phyloP scores from a whole-genome alignment of 164 flowering plant genomes.

The Chimonanthus salicifolius region DNA sequence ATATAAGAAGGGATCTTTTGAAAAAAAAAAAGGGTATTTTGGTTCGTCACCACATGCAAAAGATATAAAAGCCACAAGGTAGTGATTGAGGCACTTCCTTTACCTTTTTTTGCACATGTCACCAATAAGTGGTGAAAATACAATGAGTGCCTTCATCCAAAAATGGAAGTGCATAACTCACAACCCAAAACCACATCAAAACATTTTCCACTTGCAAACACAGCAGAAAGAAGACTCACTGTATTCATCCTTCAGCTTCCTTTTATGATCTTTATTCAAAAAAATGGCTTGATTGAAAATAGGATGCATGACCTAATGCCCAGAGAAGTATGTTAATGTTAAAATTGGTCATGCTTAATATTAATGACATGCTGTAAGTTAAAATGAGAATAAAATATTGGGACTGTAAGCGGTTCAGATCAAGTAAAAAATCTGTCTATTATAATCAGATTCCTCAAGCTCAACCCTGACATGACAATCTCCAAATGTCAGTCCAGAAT shows the following conservation, averaged over 20 bases:
- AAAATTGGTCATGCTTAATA: not conserved
- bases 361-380: no score
- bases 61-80: not conserved
- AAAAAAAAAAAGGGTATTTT: no score
- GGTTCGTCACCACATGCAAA: not conserved
- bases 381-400: not conserved
- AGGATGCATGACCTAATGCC: constrained; percentile 44
- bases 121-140: no score
- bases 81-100: no score
- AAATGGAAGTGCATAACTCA: no score
- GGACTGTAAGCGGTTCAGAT: not conserved
- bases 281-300: constrained; percentile 47
- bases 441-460: not conserved
- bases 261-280: constrained; percentile 54
- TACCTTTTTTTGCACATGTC: no score
- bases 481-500: not conserved
- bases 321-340: constrained; percentile 3
- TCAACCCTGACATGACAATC: not conserved
- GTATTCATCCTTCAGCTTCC: constrained; percentile 64
- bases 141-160: no score
- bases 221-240: constrained; percentile 39
- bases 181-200: not conserved
- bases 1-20: not conserved
- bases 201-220: not conserved
- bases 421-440: not conserved